These are phyloP conservation scores for Fraxinus platypoda DNA, from an alignment of 305 asterid genomes.

Conservation along the genomic window DNA sequence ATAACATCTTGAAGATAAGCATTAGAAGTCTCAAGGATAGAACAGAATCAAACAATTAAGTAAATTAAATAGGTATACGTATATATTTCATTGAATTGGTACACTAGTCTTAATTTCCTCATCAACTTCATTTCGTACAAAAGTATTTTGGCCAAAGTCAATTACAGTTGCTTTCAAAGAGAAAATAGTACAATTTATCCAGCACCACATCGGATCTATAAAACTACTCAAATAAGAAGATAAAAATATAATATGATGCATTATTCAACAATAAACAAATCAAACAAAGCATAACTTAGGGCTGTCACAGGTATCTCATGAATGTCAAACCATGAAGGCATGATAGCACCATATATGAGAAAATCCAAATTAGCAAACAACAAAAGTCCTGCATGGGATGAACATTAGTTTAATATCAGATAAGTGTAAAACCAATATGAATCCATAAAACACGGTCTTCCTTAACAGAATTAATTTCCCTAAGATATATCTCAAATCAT, in stretches of 20 bases:
- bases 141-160: not conserved
- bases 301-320: slow-evolving; percentile 87
- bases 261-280: slow-evolving; percentile 2
- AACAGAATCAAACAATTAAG: not conserved
- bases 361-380: slow-evolving; percentile 4
- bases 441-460: not conserved
- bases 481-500: not conserved
- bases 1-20: slow-evolving; percentile 1
- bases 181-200: slow-evolving; percentile 6
- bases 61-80: not conserved
- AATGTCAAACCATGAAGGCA: slow-evolving; percentile 96
- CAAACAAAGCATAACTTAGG: slow-evolving; percentile 53
- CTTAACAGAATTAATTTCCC: not conserved
- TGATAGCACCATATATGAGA: slow-evolving; percentile 77
- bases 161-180: slow-evolving; percentile 2
- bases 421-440: not conserved
- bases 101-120: slow-evolving; percentile 1
- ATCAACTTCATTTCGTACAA: slow-evolving; percentile 4
- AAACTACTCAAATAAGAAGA: not conserved
- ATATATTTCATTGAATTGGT: not conserved
- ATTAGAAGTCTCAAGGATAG: not conserved
- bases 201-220: not conserved
- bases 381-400: not conserved
- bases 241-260: not conserved
- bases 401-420: not conserved